These are phyloP conservation scores for Teunomyces panamensis DNA, from an alignment of 805 yeast species.

Conservation along the genomic window DNA sequence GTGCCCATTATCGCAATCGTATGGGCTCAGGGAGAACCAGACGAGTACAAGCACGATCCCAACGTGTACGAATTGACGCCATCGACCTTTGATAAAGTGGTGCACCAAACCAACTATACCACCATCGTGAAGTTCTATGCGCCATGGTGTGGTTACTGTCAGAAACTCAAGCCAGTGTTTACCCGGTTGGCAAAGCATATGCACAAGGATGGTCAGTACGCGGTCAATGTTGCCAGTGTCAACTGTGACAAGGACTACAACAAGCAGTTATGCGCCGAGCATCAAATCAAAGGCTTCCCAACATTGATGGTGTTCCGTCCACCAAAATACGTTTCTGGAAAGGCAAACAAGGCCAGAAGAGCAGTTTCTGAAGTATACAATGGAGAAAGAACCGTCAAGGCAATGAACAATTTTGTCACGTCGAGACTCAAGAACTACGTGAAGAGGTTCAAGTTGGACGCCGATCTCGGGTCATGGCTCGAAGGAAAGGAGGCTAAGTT, in stretches of 20 bases:
- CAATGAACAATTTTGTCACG: conserved; percentile 52
- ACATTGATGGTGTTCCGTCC: conserved; percentile 82
- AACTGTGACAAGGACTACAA: conserved; percentile 77
- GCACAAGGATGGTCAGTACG: conserved; percentile 44
- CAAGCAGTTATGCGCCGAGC: conserved; percentile 63
- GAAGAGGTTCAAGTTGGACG: conserved; percentile 37
- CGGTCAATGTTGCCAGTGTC: conserved; percentile 71
- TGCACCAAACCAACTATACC: conserved; percentile 70
- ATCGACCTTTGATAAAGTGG: conserved; percentile 60
- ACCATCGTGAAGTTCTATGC: conserved; percentile 88
- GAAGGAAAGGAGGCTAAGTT: conserved; percentile 35
- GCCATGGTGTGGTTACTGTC: conserved; percentile 98
- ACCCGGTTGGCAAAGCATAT: conserved; percentile 60
- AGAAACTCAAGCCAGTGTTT: conserved; percentile 62
- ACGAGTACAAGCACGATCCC: conserved; percentile 38
- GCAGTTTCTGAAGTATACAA: conserved; percentile 51
- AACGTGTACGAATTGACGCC: conserved; percentile 57
- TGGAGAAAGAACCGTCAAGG: conserved; percentile 58
- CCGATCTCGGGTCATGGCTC: conserved; percentile 27
- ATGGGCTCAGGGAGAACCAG: conserved; percentile 14
- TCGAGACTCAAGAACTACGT: conserved; percentile 66
- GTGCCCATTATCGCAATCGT: conserved; percentile 5
- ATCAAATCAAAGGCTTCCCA: conserved; percentile 77
- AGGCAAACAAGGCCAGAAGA: conserved; percentile 15
- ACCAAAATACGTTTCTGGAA: conserved; percentile 50